These are phyloP conservation scores for Prunus armeniaca DNA, from an alignment of 306 rosid genomes.

Conservation along the genomic window DNA sequence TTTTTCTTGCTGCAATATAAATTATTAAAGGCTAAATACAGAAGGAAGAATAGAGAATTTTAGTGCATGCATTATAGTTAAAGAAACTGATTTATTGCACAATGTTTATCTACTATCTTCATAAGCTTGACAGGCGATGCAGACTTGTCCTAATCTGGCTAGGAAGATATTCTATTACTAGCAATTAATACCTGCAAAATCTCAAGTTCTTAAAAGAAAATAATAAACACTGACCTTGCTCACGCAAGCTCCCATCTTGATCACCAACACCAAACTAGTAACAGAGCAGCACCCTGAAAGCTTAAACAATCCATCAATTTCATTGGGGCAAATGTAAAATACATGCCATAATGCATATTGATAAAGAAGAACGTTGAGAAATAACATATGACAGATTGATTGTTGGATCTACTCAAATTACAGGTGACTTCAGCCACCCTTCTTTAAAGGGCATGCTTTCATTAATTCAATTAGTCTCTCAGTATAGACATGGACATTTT, in stretches of 20 bases:
- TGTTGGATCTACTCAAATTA: neutral
- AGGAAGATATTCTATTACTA: neutral
- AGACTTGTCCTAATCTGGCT: neutral
- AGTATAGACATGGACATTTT: neutral
- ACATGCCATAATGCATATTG: slow-evolving; percentile 10
- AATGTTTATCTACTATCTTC: neutral
- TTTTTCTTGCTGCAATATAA: neutral
- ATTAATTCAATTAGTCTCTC: neutral
- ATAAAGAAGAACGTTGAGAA: slow-evolving; percentile 4
- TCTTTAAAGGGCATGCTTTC: neutral
- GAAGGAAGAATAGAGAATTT: neutral
- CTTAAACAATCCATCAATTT: slow-evolving; percentile 18
- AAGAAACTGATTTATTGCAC: neutral
- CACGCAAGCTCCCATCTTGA: slow-evolving; percentile 70
- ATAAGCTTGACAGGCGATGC: neutral
- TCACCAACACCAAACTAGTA: slow-evolving; percentile 18
- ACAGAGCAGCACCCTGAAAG: slow-evolving; percentile 31
- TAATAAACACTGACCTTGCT: slow-evolving; percentile 50
- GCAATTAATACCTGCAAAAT: neutral
- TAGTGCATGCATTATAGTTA: neutral
- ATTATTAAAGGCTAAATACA: neutral
- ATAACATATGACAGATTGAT: slow-evolving; percentile 5
- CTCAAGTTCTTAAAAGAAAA: neutral
- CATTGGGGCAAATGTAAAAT: neutral
- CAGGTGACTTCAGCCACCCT: neutral